phyloP scores from a whole-genome alignment of 2,329 filamentous ascomycete genomes.

The Pyrenophora graminea region DNA sequence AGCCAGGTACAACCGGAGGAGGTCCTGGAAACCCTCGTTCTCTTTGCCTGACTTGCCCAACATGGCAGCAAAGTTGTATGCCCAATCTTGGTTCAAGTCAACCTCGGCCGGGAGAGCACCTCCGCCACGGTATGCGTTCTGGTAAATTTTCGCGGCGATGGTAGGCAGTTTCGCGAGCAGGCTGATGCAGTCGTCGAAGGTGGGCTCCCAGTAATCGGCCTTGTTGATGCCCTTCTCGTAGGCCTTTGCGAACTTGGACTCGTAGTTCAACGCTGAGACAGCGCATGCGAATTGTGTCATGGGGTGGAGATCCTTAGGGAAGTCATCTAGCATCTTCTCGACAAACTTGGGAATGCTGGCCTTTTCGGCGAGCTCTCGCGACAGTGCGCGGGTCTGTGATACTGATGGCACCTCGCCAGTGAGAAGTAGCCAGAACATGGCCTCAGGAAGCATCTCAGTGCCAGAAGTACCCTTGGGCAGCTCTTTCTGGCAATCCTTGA shows the following conservation, averaged over 20 bases:
- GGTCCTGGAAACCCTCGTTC: slow-evolving; percentile 92
- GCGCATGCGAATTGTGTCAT: slow-evolving; percentile 98
- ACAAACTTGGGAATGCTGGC: slow-evolving; percentile 81
- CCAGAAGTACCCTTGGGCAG: slow-evolving; percentile 90
- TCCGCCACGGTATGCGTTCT: slow-evolving; percentile 78
- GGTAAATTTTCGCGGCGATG: slow-evolving; percentile 97
- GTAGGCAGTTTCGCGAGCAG: slow-evolving; percentile 95
- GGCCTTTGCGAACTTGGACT: slow-evolving; percentile 88
- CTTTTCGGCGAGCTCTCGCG: slow-evolving; percentile 84
- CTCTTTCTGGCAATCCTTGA: slow-evolving; percentile 94
- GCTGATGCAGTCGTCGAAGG: slow-evolving; percentile 92
- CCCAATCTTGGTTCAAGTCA: slow-evolving; percentile 90
- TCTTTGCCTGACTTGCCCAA: slow-evolving; percentile 86
- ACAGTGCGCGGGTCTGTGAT: slow-evolving; percentile 79
- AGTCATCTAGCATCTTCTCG: slow-evolving; percentile 83
- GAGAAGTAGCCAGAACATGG: slow-evolving; percentile 99
- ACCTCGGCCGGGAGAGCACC: slow-evolving; percentile 75
- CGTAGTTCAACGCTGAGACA: slow-evolving; percentile 93
- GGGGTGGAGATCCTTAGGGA: slow-evolving; percentile 88
- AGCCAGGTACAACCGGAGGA: slow-evolving; percentile 90
- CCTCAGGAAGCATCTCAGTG: slow-evolving; percentile 96
- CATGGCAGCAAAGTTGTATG: slow-evolving; percentile 97
- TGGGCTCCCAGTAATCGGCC: slow-evolving; percentile 98
- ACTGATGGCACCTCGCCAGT: slow-evolving; percentile 89
- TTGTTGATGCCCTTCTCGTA: slow-evolving; percentile 92